phyloP scores from a whole-genome alignment of 202 grass and related monocot species.

The Tripidium arundinaceum region DNA sequence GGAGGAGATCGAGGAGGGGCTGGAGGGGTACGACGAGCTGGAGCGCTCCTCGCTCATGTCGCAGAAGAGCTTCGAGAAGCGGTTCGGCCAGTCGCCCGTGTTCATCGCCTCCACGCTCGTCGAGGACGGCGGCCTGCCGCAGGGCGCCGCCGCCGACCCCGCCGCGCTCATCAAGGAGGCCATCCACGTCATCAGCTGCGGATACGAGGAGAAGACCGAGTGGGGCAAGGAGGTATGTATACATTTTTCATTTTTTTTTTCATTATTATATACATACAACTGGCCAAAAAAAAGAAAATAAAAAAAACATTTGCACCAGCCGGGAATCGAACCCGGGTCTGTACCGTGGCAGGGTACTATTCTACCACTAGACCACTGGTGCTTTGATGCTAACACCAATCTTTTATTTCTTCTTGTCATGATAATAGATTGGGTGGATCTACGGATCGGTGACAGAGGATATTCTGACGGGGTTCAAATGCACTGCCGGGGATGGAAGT shows the following conservation, averaged over 20 bases:
- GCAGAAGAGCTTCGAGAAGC: conserved; percentile 96
- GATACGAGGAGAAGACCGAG: conserved; percentile 95
- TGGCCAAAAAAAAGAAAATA: too few species aligned
- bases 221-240: conserved; percentile 98
- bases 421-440: conserved; percentile 85
- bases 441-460: conserved; percentile 80
- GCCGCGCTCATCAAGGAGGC: conserved; percentile 96
- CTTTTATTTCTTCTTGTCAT: too few species aligned
- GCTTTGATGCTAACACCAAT: too few species aligned
- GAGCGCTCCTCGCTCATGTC: conserved; percentile 85
- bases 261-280: too few species aligned
- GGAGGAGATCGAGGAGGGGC: conserved; percentile 94
- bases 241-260: too few species aligned
- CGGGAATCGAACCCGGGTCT: conserved; percentile 99
- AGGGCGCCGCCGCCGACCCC: conserved; percentile 56
- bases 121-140: conserved; percentile 83
- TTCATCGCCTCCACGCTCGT: conserved; percentile 95
- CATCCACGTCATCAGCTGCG: conserved; percentile 99
- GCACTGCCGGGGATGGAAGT: conserved; percentile 90
- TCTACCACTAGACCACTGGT: conserved; percentile 99
- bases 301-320: conserved; percentile 50
- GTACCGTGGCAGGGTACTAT: conserved; percentile 88
- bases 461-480: conserved; percentile 94
- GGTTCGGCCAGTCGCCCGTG: conserved; percentile 93
- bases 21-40: conserved; percentile 82